Conservation (phyloP, 352 stramenopile genomes). For the Phytophthora brassicae region DNA sequence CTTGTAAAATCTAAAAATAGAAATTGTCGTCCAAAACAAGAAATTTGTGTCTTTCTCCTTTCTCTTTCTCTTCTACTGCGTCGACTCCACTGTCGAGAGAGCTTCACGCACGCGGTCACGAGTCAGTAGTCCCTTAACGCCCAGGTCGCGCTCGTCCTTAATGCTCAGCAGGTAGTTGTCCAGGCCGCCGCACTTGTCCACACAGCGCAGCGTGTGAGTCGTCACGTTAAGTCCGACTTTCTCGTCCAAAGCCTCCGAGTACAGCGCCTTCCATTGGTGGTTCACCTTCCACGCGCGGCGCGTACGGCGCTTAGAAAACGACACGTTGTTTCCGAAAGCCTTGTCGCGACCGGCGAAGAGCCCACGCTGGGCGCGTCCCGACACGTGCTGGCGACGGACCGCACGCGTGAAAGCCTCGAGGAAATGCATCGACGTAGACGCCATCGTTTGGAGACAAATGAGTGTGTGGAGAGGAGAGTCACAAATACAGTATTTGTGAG, state of each 20-base stretch:
- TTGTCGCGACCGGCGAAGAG: slow-evolving; percentile 95
- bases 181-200: slow-evolving; percentile 93
- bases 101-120: slow-evolving; percentile 62
- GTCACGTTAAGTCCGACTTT: slow-evolving; percentile 94
- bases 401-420: slow-evolving; percentile 65
- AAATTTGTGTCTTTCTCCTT: background rate
- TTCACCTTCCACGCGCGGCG: slow-evolving; percentile 94
- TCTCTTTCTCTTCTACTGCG: background rate
- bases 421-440: slow-evolving; percentile 50
- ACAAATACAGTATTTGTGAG: too few relatives aligned
- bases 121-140: slow-evolving; percentile 63
- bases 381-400: slow-evolving; percentile 70
- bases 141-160: slow-evolving; percentile 80
- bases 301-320: slow-evolving; percentile 92
- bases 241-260: slow-evolving; percentile 91
- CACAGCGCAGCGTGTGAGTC: slow-evolving; percentile 88
- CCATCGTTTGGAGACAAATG: too few relatives aligned
- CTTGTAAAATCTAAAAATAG: too few relatives aligned
- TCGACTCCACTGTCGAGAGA: slow-evolving; percentile 31
- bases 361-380: slow-evolving; percentile 74
- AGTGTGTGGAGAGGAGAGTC: too few relatives aligned
- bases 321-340: slow-evolving; percentile 94
- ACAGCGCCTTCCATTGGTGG: slow-evolving; percentile 87
- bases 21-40: background rate
- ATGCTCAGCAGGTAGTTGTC: slow-evolving; percentile 94